A percentile compares a stretch with the other conserved stretches of the same genome.
phyloP scores from a whole-genome alignment of 495 filamentous ascomycete genomes.

The Tuber indicum region DNA sequence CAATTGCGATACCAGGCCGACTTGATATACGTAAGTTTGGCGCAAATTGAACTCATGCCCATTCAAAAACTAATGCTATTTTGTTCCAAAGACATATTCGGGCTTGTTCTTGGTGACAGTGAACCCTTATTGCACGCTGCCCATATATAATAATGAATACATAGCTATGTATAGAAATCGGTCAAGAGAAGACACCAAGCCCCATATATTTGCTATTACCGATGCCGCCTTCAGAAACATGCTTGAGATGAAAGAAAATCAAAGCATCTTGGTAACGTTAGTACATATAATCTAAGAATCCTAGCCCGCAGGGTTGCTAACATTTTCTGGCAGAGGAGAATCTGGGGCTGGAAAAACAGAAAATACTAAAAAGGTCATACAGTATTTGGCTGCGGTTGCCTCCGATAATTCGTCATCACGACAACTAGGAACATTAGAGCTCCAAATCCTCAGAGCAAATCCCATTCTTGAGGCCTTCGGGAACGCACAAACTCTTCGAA shows the following conservation, averaged over 20 bases:
- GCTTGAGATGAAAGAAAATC: slow-evolving; percentile 89
- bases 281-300: slow-evolving; percentile 86
- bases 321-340: slow-evolving; percentile 90
- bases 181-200: slow-evolving; percentile 84
- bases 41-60: slow-evolving; percentile 9
- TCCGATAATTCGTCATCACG: slow-evolving; percentile 55
- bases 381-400: slow-evolving; percentile 93
- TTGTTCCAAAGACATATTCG: slow-evolving; percentile 68
- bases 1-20: slow-evolving; percentile 90
- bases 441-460: slow-evolving; percentile 93
- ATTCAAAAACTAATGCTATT: slow-evolving; percentile 9
- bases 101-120: slow-evolving; percentile 94
- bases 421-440: slow-evolving; percentile 58
- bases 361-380: slow-evolving; percentile 99
- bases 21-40: slow-evolving; percentile 69
- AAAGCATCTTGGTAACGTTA: slow-evolving; percentile 97
- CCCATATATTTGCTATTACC: slow-evolving; percentile 98
- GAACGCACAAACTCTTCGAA: slow-evolving; percentile 94
- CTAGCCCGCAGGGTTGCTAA: slow-evolving; percentile 81
- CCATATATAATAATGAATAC: slow-evolving; percentile 95
- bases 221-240: slow-evolving; percentile 94
- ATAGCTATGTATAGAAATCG: slow-evolving; percentile 93
- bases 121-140: slow-evolving; percentile 89
- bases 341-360: slow-evolving; percentile 98
- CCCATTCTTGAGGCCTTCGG: slow-evolving; percentile 98